Conservation (phyloP, 208 protist species). For the Crithidia mellificae region DNA sequence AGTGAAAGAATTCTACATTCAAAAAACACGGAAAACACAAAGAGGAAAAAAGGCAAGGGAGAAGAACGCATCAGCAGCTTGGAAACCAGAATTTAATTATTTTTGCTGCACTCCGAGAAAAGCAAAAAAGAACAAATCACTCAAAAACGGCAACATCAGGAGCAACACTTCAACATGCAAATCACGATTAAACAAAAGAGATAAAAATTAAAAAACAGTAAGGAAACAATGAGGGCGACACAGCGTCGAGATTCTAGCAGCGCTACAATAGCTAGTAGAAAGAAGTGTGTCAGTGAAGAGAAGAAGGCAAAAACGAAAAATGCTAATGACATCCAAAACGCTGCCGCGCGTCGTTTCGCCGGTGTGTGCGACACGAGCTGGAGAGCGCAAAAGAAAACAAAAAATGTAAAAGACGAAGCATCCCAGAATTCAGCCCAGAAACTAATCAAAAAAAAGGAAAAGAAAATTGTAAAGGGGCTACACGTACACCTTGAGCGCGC, state of each 20-base stretch:
- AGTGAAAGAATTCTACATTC: no score
- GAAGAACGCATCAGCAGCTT: not conserved
- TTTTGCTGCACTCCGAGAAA: not conserved
- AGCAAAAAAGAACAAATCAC: not conserved
- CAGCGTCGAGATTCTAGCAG: not conserved
- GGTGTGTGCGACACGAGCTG: conserved; percentile 7
- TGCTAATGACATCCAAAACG: not conserved
- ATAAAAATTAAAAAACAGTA: not conserved
- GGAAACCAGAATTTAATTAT: no score
- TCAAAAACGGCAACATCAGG: not conserved
- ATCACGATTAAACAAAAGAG: no score
- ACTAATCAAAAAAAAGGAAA: not conserved
- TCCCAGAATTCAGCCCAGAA: no score
- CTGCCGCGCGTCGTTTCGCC: conserved; percentile 2
- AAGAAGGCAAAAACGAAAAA: not conserved
- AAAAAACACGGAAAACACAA: not conserved
- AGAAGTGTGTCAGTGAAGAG: not conserved
- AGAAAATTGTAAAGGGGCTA: not conserved
- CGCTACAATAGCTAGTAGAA: not conserved
- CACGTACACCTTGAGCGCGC: conserved; percentile 30
- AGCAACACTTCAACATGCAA: no score
- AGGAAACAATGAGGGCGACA: conserved; percentile 6
- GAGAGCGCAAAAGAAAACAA: conserved; percentile 1
- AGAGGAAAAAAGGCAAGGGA: not conserved
- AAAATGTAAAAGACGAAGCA: conserved; percentile 1